Conservation (phyloP, 768 basidiomycete species). For the Dioszegia hungarica region DNA sequence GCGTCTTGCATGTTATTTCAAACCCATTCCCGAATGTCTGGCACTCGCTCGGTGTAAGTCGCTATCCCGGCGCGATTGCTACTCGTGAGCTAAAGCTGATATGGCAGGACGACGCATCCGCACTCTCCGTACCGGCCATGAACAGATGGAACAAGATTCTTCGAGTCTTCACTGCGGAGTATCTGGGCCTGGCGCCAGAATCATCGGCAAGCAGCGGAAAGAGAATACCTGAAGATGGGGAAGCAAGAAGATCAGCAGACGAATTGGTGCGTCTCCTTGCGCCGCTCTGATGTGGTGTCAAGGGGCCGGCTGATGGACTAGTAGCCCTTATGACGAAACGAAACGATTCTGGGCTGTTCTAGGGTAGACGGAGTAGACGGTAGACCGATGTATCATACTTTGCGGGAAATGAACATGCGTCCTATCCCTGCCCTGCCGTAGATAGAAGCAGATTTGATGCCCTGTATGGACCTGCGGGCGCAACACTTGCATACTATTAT, state of each 20-base stretch:
- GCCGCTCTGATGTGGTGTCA: too few relatives aligned
- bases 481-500: neutral
- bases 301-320: too few relatives aligned
- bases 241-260: neutral
- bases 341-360: too few relatives aligned
- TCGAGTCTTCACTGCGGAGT: constrained; percentile 83
- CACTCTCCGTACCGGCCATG: constrained; percentile 77
- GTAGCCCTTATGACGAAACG: neutral
- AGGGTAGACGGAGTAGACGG: too few relatives aligned
- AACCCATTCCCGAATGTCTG: constrained; percentile 84
- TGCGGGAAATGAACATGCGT: too few relatives aligned
- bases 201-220: neutral
- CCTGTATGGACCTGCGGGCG: too few relatives aligned
- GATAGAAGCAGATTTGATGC: too few relatives aligned
- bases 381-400: too few relatives aligned
- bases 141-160: constrained; percentile 83
- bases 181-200: constrained; percentile 57
- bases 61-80: neutral
- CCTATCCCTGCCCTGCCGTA: too few relatives aligned
- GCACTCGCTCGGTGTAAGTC: constrained; percentile 69
- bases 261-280: neutral
- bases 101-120: constrained; percentile 82
- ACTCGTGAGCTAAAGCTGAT: neutral
- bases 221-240: neutral
- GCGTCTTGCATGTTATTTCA: constrained; percentile 81